These are phyloP conservation scores for Moesziomyces aphidis DNA, from an alignment of 1,284 basidiomycete species.

Conservation along the genomic window DNA sequence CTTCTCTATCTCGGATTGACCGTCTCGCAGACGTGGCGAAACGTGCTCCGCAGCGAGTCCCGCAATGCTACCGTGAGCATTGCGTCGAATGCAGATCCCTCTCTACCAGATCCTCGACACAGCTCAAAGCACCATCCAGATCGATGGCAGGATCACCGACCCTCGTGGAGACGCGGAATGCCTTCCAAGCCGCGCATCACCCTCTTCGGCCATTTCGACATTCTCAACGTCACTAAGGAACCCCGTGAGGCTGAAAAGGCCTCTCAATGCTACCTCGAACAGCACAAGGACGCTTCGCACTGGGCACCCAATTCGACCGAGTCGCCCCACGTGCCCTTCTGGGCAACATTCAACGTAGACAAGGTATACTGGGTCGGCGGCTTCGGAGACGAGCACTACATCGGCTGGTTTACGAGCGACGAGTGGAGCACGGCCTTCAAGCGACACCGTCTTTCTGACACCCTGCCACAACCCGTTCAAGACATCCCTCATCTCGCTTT, in stretches of 20 bases:
- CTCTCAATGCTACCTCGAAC: conserved; percentile 44
- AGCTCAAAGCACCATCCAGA: conserved; percentile 8
- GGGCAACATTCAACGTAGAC: conserved; percentile 56
- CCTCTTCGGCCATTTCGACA: conserved; percentile 59
- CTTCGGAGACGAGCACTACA: conserved; percentile 66
- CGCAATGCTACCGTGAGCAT: conserved; percentile 59
- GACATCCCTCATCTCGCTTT: neutral
- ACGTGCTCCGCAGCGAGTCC: conserved; percentile 38
- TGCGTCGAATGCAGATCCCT: conserved; percentile 48
- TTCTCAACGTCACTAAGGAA: conserved; percentile 27
- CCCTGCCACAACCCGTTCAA: neutral
- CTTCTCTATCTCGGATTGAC: conserved; percentile 63
- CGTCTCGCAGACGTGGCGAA: conserved; percentile 64
- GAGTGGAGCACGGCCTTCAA: conserved; percentile 39
- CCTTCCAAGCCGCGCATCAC: conserved; percentile 61
- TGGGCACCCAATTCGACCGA: conserved; percentile 57
- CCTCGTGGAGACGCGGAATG: conserved; percentile 63
- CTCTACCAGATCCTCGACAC: conserved; percentile 55
- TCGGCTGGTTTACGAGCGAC: conserved; percentile 56
- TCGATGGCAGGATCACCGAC: conserved; percentile 53
- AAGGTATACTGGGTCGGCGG: conserved; percentile 63
- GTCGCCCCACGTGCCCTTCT: conserved; percentile 60
- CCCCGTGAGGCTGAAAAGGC: conserved; percentile 17
- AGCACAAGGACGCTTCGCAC: conserved; percentile 58
- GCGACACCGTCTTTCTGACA: neutral